Base-by-base conservation (phyloP, 2,329 filamentous ascomycete genomes). In the Ophiostoma ulmi region DNA sequence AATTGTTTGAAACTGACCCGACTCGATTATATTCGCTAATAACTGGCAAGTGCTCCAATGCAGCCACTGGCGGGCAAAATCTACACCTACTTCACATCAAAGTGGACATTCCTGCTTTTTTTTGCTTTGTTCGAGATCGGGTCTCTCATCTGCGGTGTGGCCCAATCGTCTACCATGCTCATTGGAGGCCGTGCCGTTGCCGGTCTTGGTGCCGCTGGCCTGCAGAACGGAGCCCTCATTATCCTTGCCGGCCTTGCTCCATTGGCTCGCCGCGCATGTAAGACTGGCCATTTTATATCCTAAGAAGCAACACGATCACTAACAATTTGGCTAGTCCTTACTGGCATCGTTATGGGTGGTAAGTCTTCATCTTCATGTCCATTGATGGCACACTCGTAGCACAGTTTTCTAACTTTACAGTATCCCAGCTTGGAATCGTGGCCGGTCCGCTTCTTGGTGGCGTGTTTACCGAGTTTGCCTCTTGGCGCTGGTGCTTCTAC, bases 401-500 rank as follows among this genome's bases (percentile, higher is more conserved):
- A 48, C 14, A 48, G 5, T 1, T 14, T 11, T 48, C 14, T 20
- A 48, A 48, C 41, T 48, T 17, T 1, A 48, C 6, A 48, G 41
- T 48, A 48, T 48, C 52, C 52, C 52, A 55, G 52, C 52, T 55
- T 8, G 52, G 52, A 22, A 55, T 26, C 4, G 22, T 55, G 22
- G 20, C n/a, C 52, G 52, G 52, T 10, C 52, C 52, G 20, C 7
- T 55, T 8, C n/a, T 55, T n/a, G 52, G 52, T 3, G 52, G 52
- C 22, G 52, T 26, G n/a, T 55, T 55, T n/a, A 55, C 52, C 52
- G 22, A 22, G 22, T 22, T 8, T 55, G 20, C 20, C n/a, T 22
- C 52, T 14, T 55, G 52, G 52, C 52, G 52, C 20, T 55, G 52
- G 52, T 55, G 52, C 22, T 55, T 55, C 22, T 55, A 55, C 52